Conservation (phyloP, 2,329 filamentous ascomycete genomes). For the Fusarium foetens region DNA sequence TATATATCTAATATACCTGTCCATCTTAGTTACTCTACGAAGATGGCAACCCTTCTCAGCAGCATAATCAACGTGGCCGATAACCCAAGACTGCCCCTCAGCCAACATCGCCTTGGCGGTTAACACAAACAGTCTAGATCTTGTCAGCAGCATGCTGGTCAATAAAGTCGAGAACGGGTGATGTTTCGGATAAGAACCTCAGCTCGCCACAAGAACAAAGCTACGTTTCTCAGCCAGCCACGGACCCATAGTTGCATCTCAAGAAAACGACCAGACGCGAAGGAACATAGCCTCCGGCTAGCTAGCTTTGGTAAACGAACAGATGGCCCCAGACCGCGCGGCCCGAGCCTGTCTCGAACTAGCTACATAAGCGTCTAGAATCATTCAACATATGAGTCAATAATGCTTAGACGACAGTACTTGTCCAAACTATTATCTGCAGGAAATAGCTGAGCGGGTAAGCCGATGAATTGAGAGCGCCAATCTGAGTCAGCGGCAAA, state of each 20-base stretch:
- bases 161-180: not conserved
- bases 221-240: not conserved
- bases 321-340: not conserved
- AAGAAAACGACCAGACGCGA: rapidly evolving
- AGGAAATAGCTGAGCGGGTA: not conserved
- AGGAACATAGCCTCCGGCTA: rapidly evolving
- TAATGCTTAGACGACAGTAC: too few relatives aligned
- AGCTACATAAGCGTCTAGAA: rapidly evolving
- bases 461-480: not conserved
- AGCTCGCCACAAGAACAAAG: not conserved
- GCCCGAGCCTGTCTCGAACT: not conserved
- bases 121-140: too few relatives aligned
- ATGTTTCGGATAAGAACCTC: not conserved
- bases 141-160: not conserved
- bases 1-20: not conserved
- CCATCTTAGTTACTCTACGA: rapidly evolving
- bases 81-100: not conserved
- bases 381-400: not conserved
- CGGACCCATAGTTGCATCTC: rapidly evolving
- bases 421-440: not conserved
- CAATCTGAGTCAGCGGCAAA: not conserved
- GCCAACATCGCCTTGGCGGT: rapidly evolving
- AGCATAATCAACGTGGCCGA: not conserved
- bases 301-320: not conserved
- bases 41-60: not conserved